phyloP scores from a whole-genome alignment of 495 filamentous ascomycete genomes.

The Aspergillus baeticus region DNA sequence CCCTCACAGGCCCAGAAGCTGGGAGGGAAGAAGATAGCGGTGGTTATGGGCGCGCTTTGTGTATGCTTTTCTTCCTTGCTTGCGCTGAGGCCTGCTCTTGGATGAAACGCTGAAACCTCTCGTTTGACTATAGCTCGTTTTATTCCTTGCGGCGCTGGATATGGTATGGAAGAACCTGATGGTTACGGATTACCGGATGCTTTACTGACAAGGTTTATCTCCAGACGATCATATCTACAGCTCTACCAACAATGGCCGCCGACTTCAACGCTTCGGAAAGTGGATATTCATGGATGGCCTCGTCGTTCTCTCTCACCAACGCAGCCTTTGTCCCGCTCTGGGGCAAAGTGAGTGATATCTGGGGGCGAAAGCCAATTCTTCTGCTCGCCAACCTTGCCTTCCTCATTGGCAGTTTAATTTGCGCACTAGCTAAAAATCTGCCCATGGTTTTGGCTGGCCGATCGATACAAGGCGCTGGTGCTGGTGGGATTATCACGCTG shows the following conservation, averaged over 20 bases:
- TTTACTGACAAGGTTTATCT: neutral
- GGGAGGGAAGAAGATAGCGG: slow-evolving; percentile 46
- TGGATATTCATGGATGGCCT: slow-evolving; percentile 78
- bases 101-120: slow-evolving; percentile 15
- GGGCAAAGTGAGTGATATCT: slow-evolving; percentile 87
- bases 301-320: slow-evolving; percentile 67
- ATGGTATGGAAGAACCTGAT: slow-evolving; percentile 33
- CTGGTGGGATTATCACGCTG: slow-evolving; percentile 76
- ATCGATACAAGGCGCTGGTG: slow-evolving; percentile 80
- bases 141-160: slow-evolving; percentile 55
- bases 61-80: slow-evolving; percentile 28
- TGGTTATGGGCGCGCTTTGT: slow-evolving; percentile 52
- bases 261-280: slow-evolving; percentile 59
- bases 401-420: slow-evolving; percentile 72
- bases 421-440: slow-evolving; percentile 64
- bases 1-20: slow-evolving; percentile 43
- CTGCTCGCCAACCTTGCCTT: slow-evolving; percentile 71
- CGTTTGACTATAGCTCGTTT: slow-evolving; percentile 34
- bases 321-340: slow-evolving; percentile 69
- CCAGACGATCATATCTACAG: slow-evolving; percentile 54
- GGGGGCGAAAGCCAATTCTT: slow-evolving; percentile 78
- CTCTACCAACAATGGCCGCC: slow-evolving; percentile 62
- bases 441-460: slow-evolving; percentile 73
- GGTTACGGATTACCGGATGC: neutral
- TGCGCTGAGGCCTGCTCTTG: neutral